Conservation (phyloP, 768 basidiomycete species). For the Hericium erinaceus region DNA sequence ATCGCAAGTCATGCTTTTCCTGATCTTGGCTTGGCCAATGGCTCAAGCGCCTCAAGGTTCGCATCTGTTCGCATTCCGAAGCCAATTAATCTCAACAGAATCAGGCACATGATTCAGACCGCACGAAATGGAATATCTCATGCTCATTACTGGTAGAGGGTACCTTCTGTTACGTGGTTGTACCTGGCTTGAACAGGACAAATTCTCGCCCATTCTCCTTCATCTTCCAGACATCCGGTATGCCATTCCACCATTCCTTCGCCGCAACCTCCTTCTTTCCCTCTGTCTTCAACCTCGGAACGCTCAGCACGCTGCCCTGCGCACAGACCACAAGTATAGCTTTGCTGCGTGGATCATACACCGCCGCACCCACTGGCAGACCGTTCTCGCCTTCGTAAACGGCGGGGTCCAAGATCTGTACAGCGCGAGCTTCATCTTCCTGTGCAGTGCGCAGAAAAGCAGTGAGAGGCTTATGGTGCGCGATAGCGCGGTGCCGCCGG, state of each 20-base stretch:
- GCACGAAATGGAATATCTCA: neutral
- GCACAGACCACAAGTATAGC: slow-evolving; percentile 46
- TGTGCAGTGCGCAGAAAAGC: slow-evolving; percentile 13
- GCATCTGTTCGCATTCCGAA: too few relatives aligned
- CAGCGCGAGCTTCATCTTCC: neutral
- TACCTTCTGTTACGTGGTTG: neutral
- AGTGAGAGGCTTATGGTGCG: slow-evolving; percentile 43
- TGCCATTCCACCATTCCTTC: slow-evolving; percentile 74
- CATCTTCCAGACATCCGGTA: neutral
- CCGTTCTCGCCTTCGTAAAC: neutral
- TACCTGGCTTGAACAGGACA: neutral
- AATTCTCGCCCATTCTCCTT: neutral
- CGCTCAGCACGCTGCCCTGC: slow-evolving; percentile 37
- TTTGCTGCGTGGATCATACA: neutral
- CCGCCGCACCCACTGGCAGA: neutral
- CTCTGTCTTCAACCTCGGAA: slow-evolving; percentile 51
- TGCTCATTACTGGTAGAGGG: neutral
- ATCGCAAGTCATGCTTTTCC: neutral
- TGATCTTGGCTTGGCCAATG: neutral
- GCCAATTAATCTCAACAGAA: too few relatives aligned
- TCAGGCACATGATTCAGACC: too few relatives aligned
- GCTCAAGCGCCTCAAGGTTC: too few relatives aligned
- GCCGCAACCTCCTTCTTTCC: slow-evolving; percentile 44
- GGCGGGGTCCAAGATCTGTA: neutral
- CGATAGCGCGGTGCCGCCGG: slow-evolving; percentile 50